Evolutionary conservation across 176 grass and related monocot species (phyloP).

Genomic region (Rhynchospora tenuis): DNA sequence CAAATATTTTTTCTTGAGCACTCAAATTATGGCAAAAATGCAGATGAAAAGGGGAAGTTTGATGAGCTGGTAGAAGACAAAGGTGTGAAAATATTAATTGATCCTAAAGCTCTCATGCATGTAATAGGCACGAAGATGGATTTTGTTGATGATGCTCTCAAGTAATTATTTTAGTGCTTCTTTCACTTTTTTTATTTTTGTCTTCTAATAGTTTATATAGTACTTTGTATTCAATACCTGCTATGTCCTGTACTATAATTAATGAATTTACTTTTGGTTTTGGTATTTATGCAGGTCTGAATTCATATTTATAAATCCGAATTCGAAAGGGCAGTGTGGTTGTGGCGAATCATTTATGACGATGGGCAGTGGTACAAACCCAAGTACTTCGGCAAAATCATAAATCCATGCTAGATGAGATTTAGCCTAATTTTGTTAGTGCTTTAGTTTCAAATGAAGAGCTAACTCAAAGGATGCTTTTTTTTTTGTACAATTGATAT

Average conservation of each 20-base stretch:
- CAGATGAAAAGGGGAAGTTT: slow-evolving; percentile 89
- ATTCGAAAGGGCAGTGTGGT: slow-evolving; percentile 77
- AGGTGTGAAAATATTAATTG: slow-evolving; percentile 85
- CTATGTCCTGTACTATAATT: background rate
- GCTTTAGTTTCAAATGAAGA: background rate
- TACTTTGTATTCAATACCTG: background rate
- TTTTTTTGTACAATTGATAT: slow-evolving; percentile 12
- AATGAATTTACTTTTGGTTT: background rate
- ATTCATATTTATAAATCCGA: slow-evolving; percentile 91
- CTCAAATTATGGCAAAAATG: background rate
- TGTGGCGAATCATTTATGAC: slow-evolving; percentile 97
- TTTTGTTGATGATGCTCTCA: slow-evolving; percentile 62
- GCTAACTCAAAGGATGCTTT: background rate
- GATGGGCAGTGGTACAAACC: slow-evolving; percentile 32
- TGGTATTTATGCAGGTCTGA: slow-evolving; percentile 48
- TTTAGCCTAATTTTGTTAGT: slow-evolving; percentile 21
- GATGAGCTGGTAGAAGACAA: slow-evolving; percentile 81
- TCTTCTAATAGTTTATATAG: background rate
- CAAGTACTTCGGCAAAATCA: slow-evolving; percentile 19
- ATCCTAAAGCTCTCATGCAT: slow-evolving; percentile 93
- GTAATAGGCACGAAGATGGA: slow-evolving; percentile 95
- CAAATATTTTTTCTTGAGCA: background rate
- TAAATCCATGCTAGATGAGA: background rate
- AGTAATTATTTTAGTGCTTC: slow-evolving; percentile 25
- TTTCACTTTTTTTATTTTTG: background rate